Evolutionary conservation across 257 asterid genomes (phyloP).

Genomic region (Solanum clarkiae): DNA sequence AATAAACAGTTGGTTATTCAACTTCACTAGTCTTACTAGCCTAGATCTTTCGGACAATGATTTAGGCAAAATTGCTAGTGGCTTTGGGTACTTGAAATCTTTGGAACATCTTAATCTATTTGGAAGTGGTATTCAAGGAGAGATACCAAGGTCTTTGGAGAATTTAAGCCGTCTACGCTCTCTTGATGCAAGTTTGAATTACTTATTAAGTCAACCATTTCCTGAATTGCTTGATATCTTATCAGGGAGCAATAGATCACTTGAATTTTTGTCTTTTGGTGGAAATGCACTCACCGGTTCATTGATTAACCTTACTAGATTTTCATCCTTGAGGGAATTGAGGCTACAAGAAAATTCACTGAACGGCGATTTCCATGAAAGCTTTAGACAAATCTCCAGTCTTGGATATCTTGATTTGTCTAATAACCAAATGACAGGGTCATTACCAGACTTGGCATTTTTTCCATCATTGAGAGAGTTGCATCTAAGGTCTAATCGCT

Average conservation of each 20-base stretch:
- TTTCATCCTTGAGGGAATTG: neutral
- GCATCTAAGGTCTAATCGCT: neutral
- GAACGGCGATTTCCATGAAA: neutral
- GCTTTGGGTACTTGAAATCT: neutral
- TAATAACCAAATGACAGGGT: neutral
- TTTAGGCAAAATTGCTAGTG: neutral
- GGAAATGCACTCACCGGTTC: neutral
- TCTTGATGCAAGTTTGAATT: neutral
- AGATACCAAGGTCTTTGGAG: neutral
- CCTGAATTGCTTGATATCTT: neutral
- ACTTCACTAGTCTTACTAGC: neutral
- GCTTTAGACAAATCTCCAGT: neutral
- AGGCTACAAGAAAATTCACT: neutral
- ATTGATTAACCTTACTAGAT: neutral
- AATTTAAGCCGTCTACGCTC: neutral
- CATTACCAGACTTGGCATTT: neutral
- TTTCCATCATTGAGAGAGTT: neutral
- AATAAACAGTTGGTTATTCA: neutral
- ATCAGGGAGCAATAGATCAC: neutral
- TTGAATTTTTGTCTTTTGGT: neutral
- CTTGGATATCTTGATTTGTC: neutral
- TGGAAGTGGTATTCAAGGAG: neutral
- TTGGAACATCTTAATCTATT: neutral
- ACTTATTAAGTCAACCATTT: neutral
- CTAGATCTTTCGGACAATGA: neutral